These are phyloP conservation scores for Barbarea vulgaris DNA, from an alignment of 345 rosid species.

Conservation along the genomic window DNA sequence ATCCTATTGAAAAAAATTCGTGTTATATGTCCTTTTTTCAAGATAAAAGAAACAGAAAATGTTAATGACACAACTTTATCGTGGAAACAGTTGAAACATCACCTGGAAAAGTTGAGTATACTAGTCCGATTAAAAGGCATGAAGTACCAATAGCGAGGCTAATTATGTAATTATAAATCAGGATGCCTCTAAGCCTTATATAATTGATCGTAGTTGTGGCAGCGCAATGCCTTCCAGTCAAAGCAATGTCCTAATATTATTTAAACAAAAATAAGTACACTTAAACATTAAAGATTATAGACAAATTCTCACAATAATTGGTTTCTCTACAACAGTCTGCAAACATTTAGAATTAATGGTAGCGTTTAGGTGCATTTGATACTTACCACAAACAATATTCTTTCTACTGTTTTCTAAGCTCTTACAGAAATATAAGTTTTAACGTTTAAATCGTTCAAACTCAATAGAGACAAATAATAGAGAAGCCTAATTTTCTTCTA, in stretches of 20 bases:
- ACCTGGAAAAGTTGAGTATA: conserved; percentile 22
- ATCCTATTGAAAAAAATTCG: not conserved
- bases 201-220: conserved; percentile 20
- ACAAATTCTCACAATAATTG: not conserved
- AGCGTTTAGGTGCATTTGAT: not conserved
- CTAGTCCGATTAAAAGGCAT: not conserved
- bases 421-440: not conserved
- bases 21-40: not conserved
- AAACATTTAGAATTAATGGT: not conserved
- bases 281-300: not conserved
- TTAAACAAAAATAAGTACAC: not conserved
- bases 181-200: not conserved
- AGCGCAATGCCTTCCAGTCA: conserved; percentile 19
- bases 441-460: not conserved
- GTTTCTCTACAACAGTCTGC: not conserved
- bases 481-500: not conserved
- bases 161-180: conserved; percentile 9
- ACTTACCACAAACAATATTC: not conserved
- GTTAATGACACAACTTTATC: conserved; percentile 24
- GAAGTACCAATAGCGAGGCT: conserved; percentile 12
- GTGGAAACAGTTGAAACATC: conserved; percentile 39
- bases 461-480: not conserved
- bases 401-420: not conserved
- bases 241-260: conserved; percentile 6
- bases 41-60: conserved; percentile 8